Evolutionary conservation across 129 eudicot genomes (phyloP).

Genomic region (Artemisia annua): DNA sequence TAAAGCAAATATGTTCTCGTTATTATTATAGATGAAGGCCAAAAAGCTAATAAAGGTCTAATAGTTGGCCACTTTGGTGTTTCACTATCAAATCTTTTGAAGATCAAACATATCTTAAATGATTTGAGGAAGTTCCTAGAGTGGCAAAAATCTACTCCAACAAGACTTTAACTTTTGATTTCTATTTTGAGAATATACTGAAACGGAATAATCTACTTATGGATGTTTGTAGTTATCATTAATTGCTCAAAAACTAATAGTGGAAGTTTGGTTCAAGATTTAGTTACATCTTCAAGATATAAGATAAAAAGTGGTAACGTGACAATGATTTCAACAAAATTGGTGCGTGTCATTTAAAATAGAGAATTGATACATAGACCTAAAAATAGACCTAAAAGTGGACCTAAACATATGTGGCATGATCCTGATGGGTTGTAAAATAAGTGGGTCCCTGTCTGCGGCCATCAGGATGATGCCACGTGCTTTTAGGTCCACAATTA

Average conservation of each 20-base stretch:
- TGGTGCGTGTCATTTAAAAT: too few species aligned
- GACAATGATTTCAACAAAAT: too few species aligned
- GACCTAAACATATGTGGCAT: too few species aligned
- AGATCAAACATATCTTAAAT: constrained; percentile 16
- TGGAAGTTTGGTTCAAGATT: constrained; percentile 17
- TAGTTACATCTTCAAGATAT: constrained; percentile 3
- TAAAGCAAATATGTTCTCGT: neutral
- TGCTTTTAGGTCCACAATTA: too few species aligned
- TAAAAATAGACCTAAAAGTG: too few species aligned
- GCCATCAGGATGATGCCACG: too few species aligned
- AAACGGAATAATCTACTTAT: constrained; percentile 15
- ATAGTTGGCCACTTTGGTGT: neutral
- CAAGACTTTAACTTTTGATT: constrained; percentile 17
- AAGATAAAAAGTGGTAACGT: neutral
- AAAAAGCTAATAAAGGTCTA: neutral
- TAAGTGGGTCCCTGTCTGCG: too few species aligned
- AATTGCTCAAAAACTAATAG: constrained; percentile 17
- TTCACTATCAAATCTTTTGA: constrained; percentile 39
- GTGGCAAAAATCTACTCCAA: constrained; percentile 33
- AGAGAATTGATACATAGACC: too few species aligned
- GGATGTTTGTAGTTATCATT: constrained; percentile 24
- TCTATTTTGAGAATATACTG: constrained; percentile 19
- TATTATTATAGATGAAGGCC: neutral
- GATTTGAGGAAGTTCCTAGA: constrained; percentile 15
- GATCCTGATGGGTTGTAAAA: too few species aligned